Conservation (phyloP, 1,139 yeast species). For the Kodamaea plutei region DNA sequence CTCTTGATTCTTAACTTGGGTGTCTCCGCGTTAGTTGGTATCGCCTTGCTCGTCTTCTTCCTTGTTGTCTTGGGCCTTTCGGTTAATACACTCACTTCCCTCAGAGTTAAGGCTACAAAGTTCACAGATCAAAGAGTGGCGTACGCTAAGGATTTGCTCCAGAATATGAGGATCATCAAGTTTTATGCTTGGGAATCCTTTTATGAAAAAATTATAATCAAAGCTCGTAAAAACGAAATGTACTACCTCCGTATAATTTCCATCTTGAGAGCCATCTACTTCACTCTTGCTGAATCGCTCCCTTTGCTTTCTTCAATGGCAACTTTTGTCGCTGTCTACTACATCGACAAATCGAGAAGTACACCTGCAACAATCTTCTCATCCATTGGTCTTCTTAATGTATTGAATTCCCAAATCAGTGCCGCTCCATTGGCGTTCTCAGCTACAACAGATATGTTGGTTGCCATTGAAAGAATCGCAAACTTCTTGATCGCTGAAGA, state of each 20-base stretch:
- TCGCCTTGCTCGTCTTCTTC: slow-evolving; percentile 32
- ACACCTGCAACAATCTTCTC: slow-evolving; percentile 75
- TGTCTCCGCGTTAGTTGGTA: slow-evolving; percentile 66
- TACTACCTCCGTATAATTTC: slow-evolving; percentile 47
- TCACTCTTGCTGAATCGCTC: slow-evolving; percentile 56
- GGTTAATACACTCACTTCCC: slow-evolving; percentile 37
- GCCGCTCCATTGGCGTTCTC: slow-evolving; percentile 72
- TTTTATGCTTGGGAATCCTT: slow-evolving; percentile 68
- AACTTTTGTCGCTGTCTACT: slow-evolving; percentile 68
- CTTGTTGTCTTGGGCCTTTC: slow-evolving; percentile 37
- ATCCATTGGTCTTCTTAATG: slow-evolving; percentile 70
- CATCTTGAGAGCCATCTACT: slow-evolving; percentile 52
- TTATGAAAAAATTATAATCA: slow-evolving; percentile 43
- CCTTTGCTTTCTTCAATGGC: slow-evolving; percentile 68
- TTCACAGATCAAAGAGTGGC: slow-evolving; percentile 59
- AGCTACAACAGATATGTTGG: slow-evolving; percentile 60
- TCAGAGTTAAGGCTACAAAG: slow-evolving; percentile 41
- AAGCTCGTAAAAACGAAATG: slow-evolving; percentile 48
- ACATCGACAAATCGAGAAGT: slow-evolving; percentile 36
- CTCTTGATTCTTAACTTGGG: slow-evolving; percentile 69
- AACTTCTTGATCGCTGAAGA: slow-evolving; percentile 35
- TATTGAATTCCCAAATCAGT: slow-evolving; percentile 48
- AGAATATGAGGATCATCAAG: slow-evolving; percentile 64
- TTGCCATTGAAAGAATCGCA: slow-evolving; percentile 60
- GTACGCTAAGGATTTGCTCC: slow-evolving; percentile 59